phyloP scores from a whole-genome alignment of 106 monocot species.

The Dactylorhiza incarnata region DNA sequence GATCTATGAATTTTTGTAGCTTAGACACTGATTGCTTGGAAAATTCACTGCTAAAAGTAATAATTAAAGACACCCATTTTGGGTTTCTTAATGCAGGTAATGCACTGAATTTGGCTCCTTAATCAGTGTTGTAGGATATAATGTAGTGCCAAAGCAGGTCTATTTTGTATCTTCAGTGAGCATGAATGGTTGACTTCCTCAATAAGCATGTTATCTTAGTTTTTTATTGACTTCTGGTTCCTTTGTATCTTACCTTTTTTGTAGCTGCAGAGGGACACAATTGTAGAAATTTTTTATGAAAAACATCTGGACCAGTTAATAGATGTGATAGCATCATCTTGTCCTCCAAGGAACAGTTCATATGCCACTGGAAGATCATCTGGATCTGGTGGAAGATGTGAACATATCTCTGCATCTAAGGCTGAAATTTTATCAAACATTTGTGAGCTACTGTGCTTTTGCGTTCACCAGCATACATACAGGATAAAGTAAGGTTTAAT shows the following conservation, averaged over 20 bases:
- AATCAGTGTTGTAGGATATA: neutral
- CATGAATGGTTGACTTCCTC: neutral
- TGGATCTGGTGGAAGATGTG: conserved; percentile 18
- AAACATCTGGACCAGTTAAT: conserved; percentile 72
- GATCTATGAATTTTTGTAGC: no score
- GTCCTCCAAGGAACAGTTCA: conserved; percentile 33
- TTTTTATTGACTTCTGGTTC: neutral
- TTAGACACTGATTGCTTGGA: no score
- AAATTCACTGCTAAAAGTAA: neutral
- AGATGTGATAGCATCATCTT: conserved; percentile 75
- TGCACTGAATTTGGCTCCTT: neutral
- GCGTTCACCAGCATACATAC: conserved; percentile 90
- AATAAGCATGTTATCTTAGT: neutral
- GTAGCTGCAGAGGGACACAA: conserved; percentile 63
- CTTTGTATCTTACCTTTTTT: neutral
- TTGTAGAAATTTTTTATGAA: conserved; percentile 92
- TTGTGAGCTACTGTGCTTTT: conserved; percentile 91
- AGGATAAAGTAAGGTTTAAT: conserved; percentile 66
- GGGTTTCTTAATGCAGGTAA: neutral
- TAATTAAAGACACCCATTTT: neutral
- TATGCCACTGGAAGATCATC: conserved; percentile 16
- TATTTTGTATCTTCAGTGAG: neutral
- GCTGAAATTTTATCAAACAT: conserved; percentile 93
- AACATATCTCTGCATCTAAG: conserved; percentile 27
- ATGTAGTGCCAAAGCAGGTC: neutral